These are phyloP conservation scores for Neodidymelliopsis sp. DNA, from an alignment of 2,329 filamentous ascomycete species.

Conservation along the genomic window DNA sequence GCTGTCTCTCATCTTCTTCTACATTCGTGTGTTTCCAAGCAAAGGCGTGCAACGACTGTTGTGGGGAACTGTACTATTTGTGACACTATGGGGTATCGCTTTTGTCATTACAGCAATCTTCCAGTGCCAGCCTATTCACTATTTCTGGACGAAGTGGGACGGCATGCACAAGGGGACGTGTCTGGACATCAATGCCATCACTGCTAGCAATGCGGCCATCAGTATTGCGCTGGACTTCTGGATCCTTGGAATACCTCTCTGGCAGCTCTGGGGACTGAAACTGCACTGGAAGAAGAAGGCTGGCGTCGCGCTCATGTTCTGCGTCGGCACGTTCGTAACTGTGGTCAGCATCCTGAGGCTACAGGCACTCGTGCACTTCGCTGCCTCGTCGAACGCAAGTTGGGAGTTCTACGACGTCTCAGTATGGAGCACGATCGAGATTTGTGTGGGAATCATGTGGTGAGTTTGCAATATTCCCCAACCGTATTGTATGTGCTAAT, in stretches of 20 bases:
- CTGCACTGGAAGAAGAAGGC: slow-evolving; percentile 50
- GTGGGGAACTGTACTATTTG: slow-evolving; percentile 37
- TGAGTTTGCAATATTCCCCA: slow-evolving; percentile 4
- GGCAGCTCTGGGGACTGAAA: slow-evolving; percentile 43
- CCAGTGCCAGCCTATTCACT: slow-evolving; percentile 47
- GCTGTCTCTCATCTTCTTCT: slow-evolving; percentile 42
- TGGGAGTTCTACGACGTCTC: slow-evolving; percentile 52
- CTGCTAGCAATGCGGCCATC: slow-evolving; percentile 42
- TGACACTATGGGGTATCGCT: slow-evolving; percentile 32
- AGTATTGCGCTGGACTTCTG: slow-evolving; percentile 47
- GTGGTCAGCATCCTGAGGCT: slow-evolving; percentile 55
- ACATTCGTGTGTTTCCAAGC: slow-evolving; percentile 43
- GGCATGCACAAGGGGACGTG: slow-evolving; percentile 40
- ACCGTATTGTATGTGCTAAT: background rate
- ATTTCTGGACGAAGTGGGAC: slow-evolving; percentile 48
- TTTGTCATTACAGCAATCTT: slow-evolving; percentile 36
- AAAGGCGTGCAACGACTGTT: slow-evolving; percentile 29
- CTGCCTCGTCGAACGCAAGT: slow-evolving; percentile 50
- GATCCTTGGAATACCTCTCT: slow-evolving; percentile 48
- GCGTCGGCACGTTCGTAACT: slow-evolving; percentile 52
- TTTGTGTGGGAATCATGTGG: slow-evolving; percentile 54
- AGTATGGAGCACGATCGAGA: slow-evolving; percentile 54
- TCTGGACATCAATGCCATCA: slow-evolving; percentile 47
- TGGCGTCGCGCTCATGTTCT: slow-evolving; percentile 50
- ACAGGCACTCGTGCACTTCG: slow-evolving; percentile 53